phyloP scores from a whole-genome alignment of 2,329 filamentous ascomycete genomes.

The Mycosphaerella arachidis region DNA sequence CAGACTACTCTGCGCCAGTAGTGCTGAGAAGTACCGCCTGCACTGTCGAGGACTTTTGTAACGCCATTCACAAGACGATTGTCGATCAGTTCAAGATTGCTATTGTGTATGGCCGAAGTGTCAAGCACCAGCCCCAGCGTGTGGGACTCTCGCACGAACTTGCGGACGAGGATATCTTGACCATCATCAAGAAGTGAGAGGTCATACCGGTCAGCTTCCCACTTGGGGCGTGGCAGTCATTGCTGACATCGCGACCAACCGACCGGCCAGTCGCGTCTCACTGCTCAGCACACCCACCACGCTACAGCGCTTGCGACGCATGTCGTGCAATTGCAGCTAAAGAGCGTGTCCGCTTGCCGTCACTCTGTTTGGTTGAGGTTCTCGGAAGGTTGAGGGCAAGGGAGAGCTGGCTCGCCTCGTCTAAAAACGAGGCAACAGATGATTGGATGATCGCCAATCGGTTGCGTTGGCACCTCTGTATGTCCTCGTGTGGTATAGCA shows the following conservation, averaged over 20 bases:
- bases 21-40: constrained; percentile 77
- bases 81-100: constrained; percentile 92
- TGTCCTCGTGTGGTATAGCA: not conserved
- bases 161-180: constrained; percentile 87
- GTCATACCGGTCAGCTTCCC: too few species aligned
- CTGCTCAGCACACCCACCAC: not conserved
- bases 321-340: not conserved
- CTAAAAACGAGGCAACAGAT: too few species aligned
- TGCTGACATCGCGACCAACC: not conserved
- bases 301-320: not conserved
- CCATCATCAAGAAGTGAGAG: constrained; percentile 33
- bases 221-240: not conserved
- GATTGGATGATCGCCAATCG: too few species aligned
- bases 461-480: not conserved
- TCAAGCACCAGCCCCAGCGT: constrained; percentile 97
- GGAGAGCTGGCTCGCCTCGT: too few species aligned
- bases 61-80: constrained; percentile 93
- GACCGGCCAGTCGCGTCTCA: not conserved
- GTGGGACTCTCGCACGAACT: constrained; percentile 89
- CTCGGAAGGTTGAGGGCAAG: too few species aligned
- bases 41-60: constrained; percentile 97
- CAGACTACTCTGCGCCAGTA: constrained; percentile 87
- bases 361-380: too few species aligned
- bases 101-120: constrained; percentile 94
- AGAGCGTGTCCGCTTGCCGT: too few species aligned